Conservation (phyloP, 2,329 filamentous ascomycete species). For the Ilyonectria robusta region DNA sequence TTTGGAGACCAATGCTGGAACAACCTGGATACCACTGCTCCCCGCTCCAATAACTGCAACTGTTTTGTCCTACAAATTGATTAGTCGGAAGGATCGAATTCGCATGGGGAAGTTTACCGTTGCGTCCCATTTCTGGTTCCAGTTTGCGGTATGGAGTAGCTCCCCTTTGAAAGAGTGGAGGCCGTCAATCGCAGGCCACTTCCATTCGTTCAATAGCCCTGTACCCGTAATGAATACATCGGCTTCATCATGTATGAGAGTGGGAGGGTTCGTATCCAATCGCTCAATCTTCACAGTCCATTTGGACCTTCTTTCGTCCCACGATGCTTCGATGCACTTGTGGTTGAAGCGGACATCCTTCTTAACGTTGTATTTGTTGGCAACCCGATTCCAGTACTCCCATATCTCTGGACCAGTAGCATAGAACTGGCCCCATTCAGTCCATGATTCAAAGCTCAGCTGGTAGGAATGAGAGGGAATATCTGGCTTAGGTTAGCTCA, state of each 20-base stretch:
- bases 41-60: conserved; percentile 30
- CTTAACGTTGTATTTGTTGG: conserved; percentile 36
- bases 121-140: conserved; percentile 3
- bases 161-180: conserved; percentile 64
- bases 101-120: background rate
- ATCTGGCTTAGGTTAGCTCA: background rate
- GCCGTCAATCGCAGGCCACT: conserved; percentile 66
- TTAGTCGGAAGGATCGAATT: too few species aligned
- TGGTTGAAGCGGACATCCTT: conserved; percentile 35
- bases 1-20: conserved; percentile 21
- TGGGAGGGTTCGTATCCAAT: background rate
- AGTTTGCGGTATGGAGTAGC: conserved; percentile 63
- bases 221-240: conserved; percentile 39
- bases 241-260: conserved; percentile 33
- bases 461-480: conserved; percentile 32
- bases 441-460: conserved; percentile 25
- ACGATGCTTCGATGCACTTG: conserved; percentile 23
- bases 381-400: conserved; percentile 40
- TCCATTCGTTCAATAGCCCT: conserved; percentile 38
- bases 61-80: background rate
- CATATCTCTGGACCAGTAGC: conserved; percentile 34
- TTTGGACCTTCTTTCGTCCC: conserved; percentile 19
- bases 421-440: conserved; percentile 25
- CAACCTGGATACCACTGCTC: conserved; percentile 31
- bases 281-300: conserved; percentile 22